phyloP scores from a whole-genome alignment of 805 yeast genomes.

The Groenewaldozyma salmanticensis region DNA sequence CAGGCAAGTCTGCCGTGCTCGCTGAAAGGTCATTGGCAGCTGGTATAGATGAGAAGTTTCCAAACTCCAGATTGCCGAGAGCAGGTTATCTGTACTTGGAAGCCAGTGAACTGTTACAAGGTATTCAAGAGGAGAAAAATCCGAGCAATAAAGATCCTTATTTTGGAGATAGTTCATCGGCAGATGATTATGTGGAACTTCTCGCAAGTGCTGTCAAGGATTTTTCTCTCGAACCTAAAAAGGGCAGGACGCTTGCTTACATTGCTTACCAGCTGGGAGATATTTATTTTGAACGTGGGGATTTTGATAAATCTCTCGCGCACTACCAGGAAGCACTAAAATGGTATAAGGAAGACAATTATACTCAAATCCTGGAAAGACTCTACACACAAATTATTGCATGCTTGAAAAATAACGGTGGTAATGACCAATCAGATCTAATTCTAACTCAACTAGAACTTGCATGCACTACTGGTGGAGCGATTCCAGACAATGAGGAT shows the following conservation, averaged over 20 bases:
- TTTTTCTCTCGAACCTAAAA: slow-evolving; percentile 24
- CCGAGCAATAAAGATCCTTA: slow-evolving; percentile 12
- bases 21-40: slow-evolving; percentile 29
- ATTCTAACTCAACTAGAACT: neutral
- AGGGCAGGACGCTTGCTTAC: slow-evolving; percentile 34
- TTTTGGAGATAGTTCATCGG: slow-evolving; percentile 14
- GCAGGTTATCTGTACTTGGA: slow-evolving; percentile 16
- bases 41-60: slow-evolving; percentile 16
- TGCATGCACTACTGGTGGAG: neutral
- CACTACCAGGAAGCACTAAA: slow-evolving; percentile 33
- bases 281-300: slow-evolving; percentile 26
- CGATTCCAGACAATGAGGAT: neutral
- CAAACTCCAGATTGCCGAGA: slow-evolving; percentile 13
- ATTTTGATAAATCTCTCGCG: slow-evolving; percentile 35
- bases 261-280: slow-evolving; percentile 45
- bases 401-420: slow-evolving; percentile 22
- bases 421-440: slow-evolving; percentile 5
- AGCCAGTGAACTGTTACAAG: slow-evolving; percentile 9
- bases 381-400: slow-evolving; percentile 31
- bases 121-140: neutral
- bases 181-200: slow-evolving; percentile 5
- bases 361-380: slow-evolving; percentile 30
- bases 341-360: slow-evolving; percentile 32
- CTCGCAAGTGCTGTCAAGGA: slow-evolving; percentile 16
- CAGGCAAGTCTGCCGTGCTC: slow-evolving; percentile 37